These are phyloP conservation scores for Aphanomyces invadans DNA, from an alignment of 352 stramenopile species.

Conservation along the genomic window DNA sequence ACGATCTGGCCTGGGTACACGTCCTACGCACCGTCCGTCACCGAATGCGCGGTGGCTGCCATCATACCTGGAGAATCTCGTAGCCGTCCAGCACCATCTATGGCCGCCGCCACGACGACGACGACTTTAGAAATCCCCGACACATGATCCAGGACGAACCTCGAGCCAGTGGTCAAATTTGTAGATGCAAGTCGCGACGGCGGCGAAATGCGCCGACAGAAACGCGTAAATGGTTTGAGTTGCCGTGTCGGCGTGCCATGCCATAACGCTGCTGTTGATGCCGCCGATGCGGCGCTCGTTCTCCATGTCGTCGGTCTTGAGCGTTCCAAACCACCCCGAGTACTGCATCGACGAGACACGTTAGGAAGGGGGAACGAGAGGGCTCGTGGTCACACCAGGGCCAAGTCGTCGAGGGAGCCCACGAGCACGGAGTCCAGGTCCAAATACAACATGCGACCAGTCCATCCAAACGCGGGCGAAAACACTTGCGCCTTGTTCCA, in stretches of 20 bases:
- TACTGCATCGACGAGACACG: slow-evolving; percentile 9
- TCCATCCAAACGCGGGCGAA: slow-evolving; percentile 24
- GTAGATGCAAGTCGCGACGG: slow-evolving; percentile 54
- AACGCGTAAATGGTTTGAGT: slow-evolving; percentile 31
- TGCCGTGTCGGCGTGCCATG: slow-evolving; percentile 30
- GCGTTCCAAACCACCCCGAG: slow-evolving; percentile 28
- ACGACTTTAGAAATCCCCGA: too few relatives aligned
- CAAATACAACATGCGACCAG: slow-evolving; percentile 42
- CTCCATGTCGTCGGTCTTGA: slow-evolving; percentile 57
- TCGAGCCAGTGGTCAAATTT: slow-evolving; percentile 86
- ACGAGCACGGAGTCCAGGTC: slow-evolving; percentile 76
- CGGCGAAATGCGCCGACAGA: slow-evolving; percentile 34
- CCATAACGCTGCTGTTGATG: slow-evolving; percentile 74
- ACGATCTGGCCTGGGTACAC: slow-evolving; percentile 44
- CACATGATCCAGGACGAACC: slow-evolving; percentile 22
- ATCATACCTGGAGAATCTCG: slow-evolving; percentile 7
- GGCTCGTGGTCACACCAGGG: slow-evolving; percentile 24
- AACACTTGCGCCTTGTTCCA: slow-evolving; percentile 81
- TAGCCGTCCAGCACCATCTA: not conserved
- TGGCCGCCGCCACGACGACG: too few relatives aligned
- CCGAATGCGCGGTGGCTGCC: too few relatives aligned
- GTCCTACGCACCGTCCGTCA: too few relatives aligned
- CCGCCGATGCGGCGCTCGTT: slow-evolving; percentile 55
- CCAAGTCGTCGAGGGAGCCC: slow-evolving; percentile 32
- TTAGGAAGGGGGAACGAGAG: slow-evolving; percentile 15